Conservation (phyloP, 139 green algal species). For the Trebouxia sp. region DNA sequence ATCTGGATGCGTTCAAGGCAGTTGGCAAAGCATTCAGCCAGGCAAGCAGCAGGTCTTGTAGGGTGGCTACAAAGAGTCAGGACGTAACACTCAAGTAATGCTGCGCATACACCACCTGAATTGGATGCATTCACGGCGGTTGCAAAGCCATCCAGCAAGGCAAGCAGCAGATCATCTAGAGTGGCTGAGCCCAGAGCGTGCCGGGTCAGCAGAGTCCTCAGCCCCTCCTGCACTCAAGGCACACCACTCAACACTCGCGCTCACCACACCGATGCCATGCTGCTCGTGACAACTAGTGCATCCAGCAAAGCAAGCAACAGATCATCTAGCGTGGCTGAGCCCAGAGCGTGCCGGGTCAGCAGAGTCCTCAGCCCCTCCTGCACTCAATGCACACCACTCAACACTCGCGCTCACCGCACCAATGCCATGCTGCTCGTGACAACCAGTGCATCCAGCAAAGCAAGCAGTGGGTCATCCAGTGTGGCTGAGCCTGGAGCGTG, state of each 20-base stretch:
- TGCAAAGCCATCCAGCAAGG: too few relatives aligned
- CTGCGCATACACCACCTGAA: too few relatives aligned
- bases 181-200: not conserved
- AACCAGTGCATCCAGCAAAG: too few relatives aligned
- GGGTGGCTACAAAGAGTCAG: too few relatives aligned
- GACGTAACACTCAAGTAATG: too few relatives aligned
- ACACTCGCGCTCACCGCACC: not conserved
- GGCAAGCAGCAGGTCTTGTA: too few relatives aligned
- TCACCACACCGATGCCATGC: too few relatives aligned
- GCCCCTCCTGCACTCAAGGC: conserved; percentile 10
- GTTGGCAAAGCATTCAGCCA: not conserved
- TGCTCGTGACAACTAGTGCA: too few relatives aligned
- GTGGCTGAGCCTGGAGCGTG: not conserved
- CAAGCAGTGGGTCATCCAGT: not conserved
- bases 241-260: too few relatives aligned
- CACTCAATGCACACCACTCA: not conserved
- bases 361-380: conserved; percentile 1
- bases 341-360: not conserved
- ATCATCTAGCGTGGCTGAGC: not conserved
- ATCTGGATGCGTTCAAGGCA: too few relatives aligned
- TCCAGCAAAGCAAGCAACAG: not conserved
- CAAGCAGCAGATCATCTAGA: too few relatives aligned
- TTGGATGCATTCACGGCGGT: too few relatives aligned
- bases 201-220: not conserved
- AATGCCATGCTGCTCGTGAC: not conserved